A percentile compares a stretch with the other conserved stretches of the same genome.
Evolutionary conservation across 1,139 yeast genomes (phyloP).

Genomic region (Pichia sp.): DNA sequence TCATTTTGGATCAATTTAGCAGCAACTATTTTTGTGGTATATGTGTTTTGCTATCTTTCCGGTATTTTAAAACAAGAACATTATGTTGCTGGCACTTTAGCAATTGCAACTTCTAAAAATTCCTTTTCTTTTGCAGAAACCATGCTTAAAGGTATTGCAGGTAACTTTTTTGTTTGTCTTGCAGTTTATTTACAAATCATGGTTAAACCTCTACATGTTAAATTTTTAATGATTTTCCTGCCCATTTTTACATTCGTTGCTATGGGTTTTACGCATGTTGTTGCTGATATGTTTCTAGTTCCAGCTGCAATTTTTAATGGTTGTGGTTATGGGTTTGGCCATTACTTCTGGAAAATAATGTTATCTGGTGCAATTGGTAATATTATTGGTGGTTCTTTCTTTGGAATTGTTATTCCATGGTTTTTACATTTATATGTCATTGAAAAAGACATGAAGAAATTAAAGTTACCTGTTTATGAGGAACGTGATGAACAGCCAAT

Average conservation of each 20-base stretch:
- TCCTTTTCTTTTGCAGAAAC: slow-evolving; percentile 47
- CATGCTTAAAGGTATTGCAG: slow-evolving; percentile 60
- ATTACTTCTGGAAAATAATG: slow-evolving; percentile 64
- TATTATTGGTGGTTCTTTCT: slow-evolving; percentile 61
- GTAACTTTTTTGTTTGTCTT: slow-evolving; percentile 67
- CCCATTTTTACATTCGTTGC: slow-evolving; percentile 71
- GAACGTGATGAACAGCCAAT: slow-evolving; percentile 77
- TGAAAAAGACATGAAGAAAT: slow-evolving; percentile 54
- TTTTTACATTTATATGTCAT: slow-evolving; percentile 64
- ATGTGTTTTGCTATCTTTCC: slow-evolving; percentile 52
- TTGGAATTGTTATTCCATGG: slow-evolving; percentile 59
- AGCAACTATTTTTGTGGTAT: slow-evolving; percentile 58
- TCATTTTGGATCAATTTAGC: slow-evolving; percentile 63
- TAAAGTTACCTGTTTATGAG: slow-evolving; percentile 60
- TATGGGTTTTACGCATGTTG: slow-evolving; percentile 71
- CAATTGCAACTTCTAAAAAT: slow-evolving; percentile 43
- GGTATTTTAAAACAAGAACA: slow-evolving; percentile 37
- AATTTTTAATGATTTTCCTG: slow-evolving; percentile 52
- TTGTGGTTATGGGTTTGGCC: slow-evolving; percentile 54
- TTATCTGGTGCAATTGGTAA: slow-evolving; percentile 67
- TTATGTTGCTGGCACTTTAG: slow-evolving; percentile 42
- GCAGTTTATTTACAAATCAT: slow-evolving; percentile 71
- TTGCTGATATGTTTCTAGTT: slow-evolving; percentile 70
- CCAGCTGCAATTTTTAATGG: slow-evolving; percentile 62
- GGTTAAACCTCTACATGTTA: slow-evolving; percentile 78